A percentile compares a stretch with the other conserved stretches of the same genome.
Evolutionary conservation across 441 rosid species (phyloP).

Genomic region (Erodium chrysanthum): DNA sequence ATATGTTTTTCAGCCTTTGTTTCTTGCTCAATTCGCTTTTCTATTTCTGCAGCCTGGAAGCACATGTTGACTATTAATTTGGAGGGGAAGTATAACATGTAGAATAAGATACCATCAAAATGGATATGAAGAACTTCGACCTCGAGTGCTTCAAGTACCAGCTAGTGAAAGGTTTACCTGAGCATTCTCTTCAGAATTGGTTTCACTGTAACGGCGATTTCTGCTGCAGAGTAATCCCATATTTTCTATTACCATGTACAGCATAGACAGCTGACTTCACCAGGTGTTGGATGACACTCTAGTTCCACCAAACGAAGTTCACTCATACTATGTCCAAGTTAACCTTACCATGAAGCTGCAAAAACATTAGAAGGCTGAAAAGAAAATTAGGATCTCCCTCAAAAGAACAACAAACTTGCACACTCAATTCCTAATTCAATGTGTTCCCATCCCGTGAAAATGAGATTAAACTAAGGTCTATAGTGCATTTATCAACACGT

Average conservation of each 20-base stretch:
- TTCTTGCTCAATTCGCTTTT: conserved; percentile 88
- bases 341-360: conserved; percentile 21
- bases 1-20: conserved; percentile 88
- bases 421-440: not conserved
- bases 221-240: conserved; percentile 90
- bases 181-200: conserved; percentile 65
- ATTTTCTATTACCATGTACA: conserved; percentile 30
- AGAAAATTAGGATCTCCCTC: conserved; percentile 2
- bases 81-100: too few species aligned
- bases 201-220: conserved; percentile 45
- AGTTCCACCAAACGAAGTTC: conserved; percentile 19
- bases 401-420: not conserved
- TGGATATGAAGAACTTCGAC: not conserved
- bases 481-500: not conserved
- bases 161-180: conserved; percentile 39
- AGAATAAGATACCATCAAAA: too few species aligned
- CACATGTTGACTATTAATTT: conserved; percentile 11
- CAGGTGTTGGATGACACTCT: conserved; percentile 19
- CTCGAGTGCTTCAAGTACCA: not conserved
- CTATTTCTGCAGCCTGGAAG: conserved; percentile 76
- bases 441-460: not conserved
- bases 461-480: not conserved
- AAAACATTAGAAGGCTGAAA: conserved; percentile 1
- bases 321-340: conserved; percentile 21
- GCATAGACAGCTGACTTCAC: conserved; percentile 36